These are phyloP conservation scores for Clitopilus passeckerianus DNA, from an alignment of 768 basidiomycete genomes.

Conservation along the genomic window DNA sequence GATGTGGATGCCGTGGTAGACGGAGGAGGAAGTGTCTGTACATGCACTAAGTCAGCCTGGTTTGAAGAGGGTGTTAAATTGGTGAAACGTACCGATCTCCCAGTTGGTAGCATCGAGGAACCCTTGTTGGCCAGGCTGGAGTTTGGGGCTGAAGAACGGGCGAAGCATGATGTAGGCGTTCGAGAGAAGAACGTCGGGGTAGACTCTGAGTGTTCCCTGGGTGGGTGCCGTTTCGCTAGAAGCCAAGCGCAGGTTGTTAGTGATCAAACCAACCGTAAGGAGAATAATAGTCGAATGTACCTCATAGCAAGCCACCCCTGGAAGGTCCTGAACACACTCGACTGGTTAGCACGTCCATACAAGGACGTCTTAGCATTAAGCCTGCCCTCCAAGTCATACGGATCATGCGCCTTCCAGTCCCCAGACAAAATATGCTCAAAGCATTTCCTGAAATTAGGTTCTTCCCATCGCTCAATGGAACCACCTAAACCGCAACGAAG, in stretches of 20 bases:
- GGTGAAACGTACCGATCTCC: constrained; percentile 36
- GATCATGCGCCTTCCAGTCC: constrained; percentile 61
- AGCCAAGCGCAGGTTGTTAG: neutral
- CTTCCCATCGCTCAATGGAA: constrained; percentile 72
- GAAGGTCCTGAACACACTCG: constrained; percentile 56
- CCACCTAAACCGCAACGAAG: constrained; percentile 52
- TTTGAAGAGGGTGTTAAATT: neutral
- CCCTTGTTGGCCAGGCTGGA: constrained; percentile 31
- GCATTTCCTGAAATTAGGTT: constrained; percentile 50
- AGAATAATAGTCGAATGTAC: constrained; percentile 22
- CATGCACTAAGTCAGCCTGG: neutral
- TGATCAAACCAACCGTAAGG: neutral
- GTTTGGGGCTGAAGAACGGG: constrained; percentile 65
- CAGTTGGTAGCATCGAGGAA: constrained; percentile 49
- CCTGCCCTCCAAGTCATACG: constrained; percentile 57
- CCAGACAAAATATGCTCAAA: constrained; percentile 59
- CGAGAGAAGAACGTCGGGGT: constrained; percentile 59
- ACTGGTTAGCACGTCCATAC: constrained; percentile 53
- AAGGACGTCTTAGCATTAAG: constrained; percentile 58
- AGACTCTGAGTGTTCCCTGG: constrained; percentile 67
- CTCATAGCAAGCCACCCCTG: constrained; percentile 78
- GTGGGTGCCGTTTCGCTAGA: constrained; percentile 59
- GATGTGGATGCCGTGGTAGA: constrained; percentile 48
- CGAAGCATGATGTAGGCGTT: constrained; percentile 72
- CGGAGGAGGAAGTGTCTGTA: constrained; percentile 38